phyloP scores from a whole-genome alignment of 345 rosid genomes.

The Lumnitzera littorea region DNA sequence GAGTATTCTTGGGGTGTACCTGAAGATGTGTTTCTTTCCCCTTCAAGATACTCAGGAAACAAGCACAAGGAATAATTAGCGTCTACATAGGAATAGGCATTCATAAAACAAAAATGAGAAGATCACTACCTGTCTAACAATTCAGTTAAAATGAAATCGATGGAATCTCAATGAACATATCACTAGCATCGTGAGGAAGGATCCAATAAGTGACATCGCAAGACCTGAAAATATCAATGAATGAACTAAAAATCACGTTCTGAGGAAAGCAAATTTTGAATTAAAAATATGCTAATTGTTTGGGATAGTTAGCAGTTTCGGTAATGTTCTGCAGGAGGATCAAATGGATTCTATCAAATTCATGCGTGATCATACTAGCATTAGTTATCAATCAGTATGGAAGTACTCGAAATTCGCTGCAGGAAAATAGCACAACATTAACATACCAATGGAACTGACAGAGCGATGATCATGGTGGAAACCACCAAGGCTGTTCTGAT shows the following conservation, averaged over 20 bases:
- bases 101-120: too few relatives aligned
- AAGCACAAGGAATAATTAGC: conserved; percentile 86
- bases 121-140: too few relatives aligned
- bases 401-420: too few relatives aligned
- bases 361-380: too few relatives aligned
- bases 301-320: too few relatives aligned
- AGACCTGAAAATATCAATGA: conserved; percentile 37
- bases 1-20: conserved; percentile 24
- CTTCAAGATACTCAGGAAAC: conserved; percentile 75
- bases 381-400: too few relatives aligned
- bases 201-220: conserved; percentile 84
- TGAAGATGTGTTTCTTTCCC: conserved; percentile 44
- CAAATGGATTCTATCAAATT: too few relatives aligned
- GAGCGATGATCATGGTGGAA: conserved; percentile 75
- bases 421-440: too few relatives aligned
- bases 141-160: background rate
- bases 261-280: too few relatives aligned
- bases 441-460: conserved; percentile 73
- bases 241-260: too few relatives aligned
- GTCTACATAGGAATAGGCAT: conserved; percentile 36
- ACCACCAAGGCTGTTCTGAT: conserved; percentile 70
- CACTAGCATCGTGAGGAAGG: conserved; percentile 86
- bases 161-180: conserved; percentile 29
- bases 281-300: too few relatives aligned
- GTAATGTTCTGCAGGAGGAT: too few relatives aligned